Evolutionary conservation across 108 stramenopile species (phyloP), one percentile per base, ranked within the genome.

Genomic region (Nannochloropsis granulata): DNA sequence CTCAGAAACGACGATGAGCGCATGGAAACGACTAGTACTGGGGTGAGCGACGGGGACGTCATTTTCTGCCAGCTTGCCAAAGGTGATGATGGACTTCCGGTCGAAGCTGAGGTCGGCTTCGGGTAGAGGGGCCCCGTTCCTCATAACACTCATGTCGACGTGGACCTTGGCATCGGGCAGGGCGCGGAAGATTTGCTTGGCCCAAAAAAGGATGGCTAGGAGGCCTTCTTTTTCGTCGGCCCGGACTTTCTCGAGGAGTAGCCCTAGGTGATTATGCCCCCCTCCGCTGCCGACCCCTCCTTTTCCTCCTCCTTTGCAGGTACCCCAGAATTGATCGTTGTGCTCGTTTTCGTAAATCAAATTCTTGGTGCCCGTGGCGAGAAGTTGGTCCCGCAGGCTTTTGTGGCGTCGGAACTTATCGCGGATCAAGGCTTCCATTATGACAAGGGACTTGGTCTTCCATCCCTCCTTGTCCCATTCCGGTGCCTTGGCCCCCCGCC

Each of bases 231-330:
- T 82, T 14, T 82, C 86, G 34, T 86, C 86, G 25, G 82, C 82
- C 44, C 86, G 82, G 12, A 86, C 86, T 23, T 78, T 56, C 83
- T 88, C 84, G 14, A 88, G 84, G 43, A 84, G 84, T 84, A 82
- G 79, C 16, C 88, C 88, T 13, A 88, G 88, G 78, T 88, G 84
- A 84, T 88, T 88, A 10, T 88, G 80, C 12, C 88, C 88, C 82
- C 82, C 82, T 45, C 84, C 86, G 34, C 34, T 34, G 34, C 34
- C 34, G 34, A 1, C 34, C 34, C 34, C 34, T 34, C 34, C 34
- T 34, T 34, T 86, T 43, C 71, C 21, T 82, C 78, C 79, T 82
- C 85, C 87, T 13, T 78, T 78, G 78, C 88, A 88, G 45, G 82
- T 81, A 12, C 88, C 88, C 88, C 88, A 88, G 43, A 84, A 16